Evolutionary conservation across 768 basidiomycete genomes (phyloP), one percentile per base, ranked within the genome.

Genomic region (Trichaptum fuscoviolaceum): DNA sequence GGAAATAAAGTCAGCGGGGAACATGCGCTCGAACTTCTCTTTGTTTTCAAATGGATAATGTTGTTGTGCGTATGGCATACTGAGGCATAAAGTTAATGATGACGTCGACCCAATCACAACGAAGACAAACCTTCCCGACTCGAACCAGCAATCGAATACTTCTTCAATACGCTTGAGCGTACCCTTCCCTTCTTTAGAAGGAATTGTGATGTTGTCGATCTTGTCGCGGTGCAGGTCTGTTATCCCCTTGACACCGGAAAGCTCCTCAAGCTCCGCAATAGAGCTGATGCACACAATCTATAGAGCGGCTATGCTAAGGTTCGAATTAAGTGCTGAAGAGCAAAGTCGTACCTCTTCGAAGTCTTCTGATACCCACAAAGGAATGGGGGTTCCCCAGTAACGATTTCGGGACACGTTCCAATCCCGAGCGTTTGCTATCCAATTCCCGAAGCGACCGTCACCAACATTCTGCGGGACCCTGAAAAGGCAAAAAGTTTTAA

Each of bases 121-220:
- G 26, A 42, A 65, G 36, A 71, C 85, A 68, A 70, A 95, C 95
- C 92, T 95, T 80, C 97, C 97, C 4, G 96, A 99, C 79, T 99
- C 97, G 74, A 99, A 99, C 97, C 97, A 99, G 73, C 97, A 99
- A 75, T 99, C 97, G 74, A 99, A 99, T 42, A 99, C 95, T 76
- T 99, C 97, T 67, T 97, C 93, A n/a, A 98, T 84, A 62, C 97
- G 89, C 77, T 85, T 92, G 25, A 99, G 79, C 12, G 78, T 77
- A 18, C 96, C 96, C 71, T 93, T 96, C 64, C 96, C 96, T 75
- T 86, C 78, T 74, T 89, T 81, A 23, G 95, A 97, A 10, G 96
- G 97, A 72, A 99, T 98, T 63, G 93, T 96, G 79, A 99, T 92
- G 74, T 93, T 87, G 75, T 99, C 96, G 72, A 99, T 95, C 73